A percentile compares a stretch with the other conserved stretches of the same genome.
Conservation (phyloP, 2,329 filamentous ascomycete species). For the Balansia obtecta region DNA sequence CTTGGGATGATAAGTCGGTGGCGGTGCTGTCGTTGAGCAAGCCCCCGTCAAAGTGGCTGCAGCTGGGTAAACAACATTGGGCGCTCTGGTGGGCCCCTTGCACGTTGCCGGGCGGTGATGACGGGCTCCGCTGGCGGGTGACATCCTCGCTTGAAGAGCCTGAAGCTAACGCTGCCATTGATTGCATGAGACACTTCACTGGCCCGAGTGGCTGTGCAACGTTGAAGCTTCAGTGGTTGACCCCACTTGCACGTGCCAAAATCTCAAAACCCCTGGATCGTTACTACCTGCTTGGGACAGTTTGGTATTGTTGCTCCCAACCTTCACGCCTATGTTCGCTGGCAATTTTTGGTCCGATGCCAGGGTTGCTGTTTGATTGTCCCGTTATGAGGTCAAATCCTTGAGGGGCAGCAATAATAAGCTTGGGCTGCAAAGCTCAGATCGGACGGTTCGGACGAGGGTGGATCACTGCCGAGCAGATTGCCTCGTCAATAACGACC, state of each 20-base stretch:
- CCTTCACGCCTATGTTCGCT: not conserved
- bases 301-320: not conserved
- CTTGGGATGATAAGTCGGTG: constrained; percentile 13
- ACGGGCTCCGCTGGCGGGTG: constrained; percentile 11
- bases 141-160: constrained; percentile 1
- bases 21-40: constrained; percentile 14
- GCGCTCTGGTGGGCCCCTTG: constrained; percentile 24
- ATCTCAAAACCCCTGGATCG: not conserved
- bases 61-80: constrained; percentile 31
- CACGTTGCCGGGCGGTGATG: constrained; percentile 25
- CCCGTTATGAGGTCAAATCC: too few species aligned
- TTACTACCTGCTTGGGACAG: not conserved
- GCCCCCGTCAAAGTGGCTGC: constrained; percentile 9
- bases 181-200: not conserved
- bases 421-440: not conserved
- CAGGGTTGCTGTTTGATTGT: not conserved
- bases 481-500: not conserved
- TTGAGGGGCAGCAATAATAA: not conserved
- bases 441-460: not conserved
- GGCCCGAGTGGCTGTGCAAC: constrained; percentile 1
- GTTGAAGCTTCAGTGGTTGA: too few species aligned
- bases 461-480: not conserved
- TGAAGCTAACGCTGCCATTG: constrained; percentile 7
- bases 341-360: not conserved
- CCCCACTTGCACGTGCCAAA: not conserved